Evolutionary conservation across 305 asterid species (phyloP), one percentile per base, ranked within the genome.

Genomic region (Solanum hybrid): DNA sequence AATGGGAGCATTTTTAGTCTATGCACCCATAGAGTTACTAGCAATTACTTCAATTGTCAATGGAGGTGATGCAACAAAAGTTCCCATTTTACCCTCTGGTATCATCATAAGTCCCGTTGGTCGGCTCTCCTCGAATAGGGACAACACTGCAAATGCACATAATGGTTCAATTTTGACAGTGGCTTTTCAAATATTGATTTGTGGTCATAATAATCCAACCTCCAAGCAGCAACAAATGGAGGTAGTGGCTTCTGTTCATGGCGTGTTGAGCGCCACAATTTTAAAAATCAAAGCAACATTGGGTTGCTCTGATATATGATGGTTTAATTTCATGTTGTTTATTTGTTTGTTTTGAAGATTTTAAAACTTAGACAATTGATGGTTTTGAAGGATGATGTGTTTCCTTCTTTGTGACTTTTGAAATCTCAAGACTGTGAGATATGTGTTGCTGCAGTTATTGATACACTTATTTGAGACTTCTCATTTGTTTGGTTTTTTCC

Each of bases 1-100:
- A 11, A 87, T 93, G 1, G 97, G 96, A 89, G 96, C 95, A 35
- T 85, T 75, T 26, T 27, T 96, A 34, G 88, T 96, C 79, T 94
- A 97, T 56, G 92, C 96, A 7, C 94, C 96, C 0, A 91, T 94
- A 56, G 92, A 93, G 24, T 60, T 92, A 72, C 73, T 88, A 32
- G 69, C 91, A 3, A 6, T 56, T 15, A 56, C n/a, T 17, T 56
- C 69, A n/a, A 92, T 92, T 11, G 90, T 94, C 1, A 89, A 86
- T 26, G 96, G 97, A 4, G 95, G 87, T 15, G 96, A 95, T 88
- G 86, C 89, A 0, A 42, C 38, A 14, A 88, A 64, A 27, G 79
- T 92, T 78, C 91, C 95, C 1, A 91, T 95, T 87, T 95, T 94
- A 2, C 99, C 98, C 22, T 95, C 96, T 1, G 97, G 98, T 10